Conservation (phyloP, 768 basidiomycete genomes). For the Suillus brevipes region DNA sequence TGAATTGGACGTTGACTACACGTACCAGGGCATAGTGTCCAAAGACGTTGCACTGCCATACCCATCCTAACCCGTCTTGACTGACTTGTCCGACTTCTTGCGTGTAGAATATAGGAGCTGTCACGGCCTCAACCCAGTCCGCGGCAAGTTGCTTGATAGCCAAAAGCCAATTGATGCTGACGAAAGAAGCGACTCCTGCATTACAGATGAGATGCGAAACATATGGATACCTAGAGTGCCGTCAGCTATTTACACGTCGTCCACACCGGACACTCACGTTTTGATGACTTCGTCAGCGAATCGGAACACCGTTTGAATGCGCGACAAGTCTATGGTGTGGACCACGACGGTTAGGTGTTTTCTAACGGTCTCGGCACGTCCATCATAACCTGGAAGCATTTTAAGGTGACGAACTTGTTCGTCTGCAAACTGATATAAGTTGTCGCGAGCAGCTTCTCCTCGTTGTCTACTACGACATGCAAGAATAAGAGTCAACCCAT, state of each 20-base stretch:
- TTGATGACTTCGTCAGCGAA: slow-evolving; percentile 56
- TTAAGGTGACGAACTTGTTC: slow-evolving; percentile 45
- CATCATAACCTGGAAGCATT: slow-evolving; percentile 41
- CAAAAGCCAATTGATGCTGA: slow-evolving; percentile 49
- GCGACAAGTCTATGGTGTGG: slow-evolving; percentile 63
- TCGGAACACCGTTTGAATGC: slow-evolving; percentile 56
- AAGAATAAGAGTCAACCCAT: slow-evolving; percentile 72
- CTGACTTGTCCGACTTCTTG: slow-evolving; percentile 62
- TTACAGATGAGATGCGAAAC: slow-evolving; percentile 81
- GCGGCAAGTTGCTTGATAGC: slow-evolving; percentile 49
- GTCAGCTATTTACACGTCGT: not conserved
- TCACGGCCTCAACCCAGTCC: slow-evolving; percentile 47
- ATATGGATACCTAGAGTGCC: slow-evolving; percentile 63
- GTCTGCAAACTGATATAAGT: slow-evolving; percentile 57
- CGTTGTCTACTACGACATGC: slow-evolving; percentile 71
- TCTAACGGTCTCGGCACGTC: slow-evolving; percentile 57
- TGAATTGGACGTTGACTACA: slow-evolving; percentile 14
- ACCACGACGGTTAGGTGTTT: slow-evolving; percentile 60
- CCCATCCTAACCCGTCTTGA: slow-evolving; percentile 71
- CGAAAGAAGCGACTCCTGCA: slow-evolving; percentile 68
- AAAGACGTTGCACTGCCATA: slow-evolving; percentile 86
- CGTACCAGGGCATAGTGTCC: slow-evolving; percentile 77
- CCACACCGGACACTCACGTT: slow-evolving; percentile 43
- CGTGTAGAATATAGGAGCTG: slow-evolving; percentile 53
- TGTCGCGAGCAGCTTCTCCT: slow-evolving; percentile 60